A percentile compares a stretch with the other conserved stretches of the same genome.
Conservation (phyloP, 2,329 filamentous ascomycete genomes). For the Cladosporium sp. region DNA sequence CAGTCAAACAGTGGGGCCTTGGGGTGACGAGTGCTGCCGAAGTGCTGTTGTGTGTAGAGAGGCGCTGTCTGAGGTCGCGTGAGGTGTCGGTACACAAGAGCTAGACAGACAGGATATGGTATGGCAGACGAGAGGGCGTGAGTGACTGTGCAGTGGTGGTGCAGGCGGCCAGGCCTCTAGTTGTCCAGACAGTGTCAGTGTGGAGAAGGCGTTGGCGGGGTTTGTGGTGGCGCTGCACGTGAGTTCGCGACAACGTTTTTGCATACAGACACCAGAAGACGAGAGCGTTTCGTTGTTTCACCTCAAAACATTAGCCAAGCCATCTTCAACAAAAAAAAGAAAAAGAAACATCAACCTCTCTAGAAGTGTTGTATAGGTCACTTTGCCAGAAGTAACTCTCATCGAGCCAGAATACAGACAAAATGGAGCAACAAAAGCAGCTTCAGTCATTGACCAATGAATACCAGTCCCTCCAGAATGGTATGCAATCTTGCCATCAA, state of each 20-base stretch:
- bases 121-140: neutral
- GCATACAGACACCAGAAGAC: neutral
- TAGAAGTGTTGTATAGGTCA: no score
- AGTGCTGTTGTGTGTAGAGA: neutral
- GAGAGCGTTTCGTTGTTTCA: neutral
- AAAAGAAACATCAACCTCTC: neutral
- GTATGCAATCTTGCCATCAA: conserved; percentile 46
- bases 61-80: neutral
- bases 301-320: neutral
- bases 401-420: neutral
- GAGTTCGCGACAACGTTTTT: conserved; percentile 13
- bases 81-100: neutral
- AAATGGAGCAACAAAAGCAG: conserved; percentile 66
- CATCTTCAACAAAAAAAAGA: neutral
- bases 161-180: neutral
- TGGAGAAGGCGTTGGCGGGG: conserved; percentile 17
- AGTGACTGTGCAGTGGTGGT: neutral
- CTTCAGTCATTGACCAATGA: conserved; percentile 84
- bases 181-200: neutral
- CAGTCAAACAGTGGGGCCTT: conserved; percentile 1
- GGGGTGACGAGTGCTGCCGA: neutral
- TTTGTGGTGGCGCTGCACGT: conserved; percentile 13
- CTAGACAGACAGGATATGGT: neutral
- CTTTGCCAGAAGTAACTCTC: neutral
- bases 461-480: conserved; percentile 83